These are phyloP conservation scores for Narthecium ossifragum DNA, from an alignment of 106 monocot species.

Conservation along the genomic window DNA sequence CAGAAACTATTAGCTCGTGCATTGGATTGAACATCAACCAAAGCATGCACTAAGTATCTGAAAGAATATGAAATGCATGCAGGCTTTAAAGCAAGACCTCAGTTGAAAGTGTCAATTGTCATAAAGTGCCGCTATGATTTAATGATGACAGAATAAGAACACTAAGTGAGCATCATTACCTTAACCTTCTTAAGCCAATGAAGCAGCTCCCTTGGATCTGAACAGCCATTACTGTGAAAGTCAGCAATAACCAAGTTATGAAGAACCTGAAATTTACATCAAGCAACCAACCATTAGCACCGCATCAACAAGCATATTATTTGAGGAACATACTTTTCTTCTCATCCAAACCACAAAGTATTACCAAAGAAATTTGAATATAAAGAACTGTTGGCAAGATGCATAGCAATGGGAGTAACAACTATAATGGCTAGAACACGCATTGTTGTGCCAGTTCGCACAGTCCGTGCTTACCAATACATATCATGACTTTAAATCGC, in stretches of 20 bases:
- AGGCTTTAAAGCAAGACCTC: too few relatives aligned
- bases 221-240: constrained; percentile 46
- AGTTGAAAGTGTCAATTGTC: too few relatives aligned
- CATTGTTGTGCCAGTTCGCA: background rate
- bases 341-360: background rate
- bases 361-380: background rate
- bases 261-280: constrained; percentile 70
- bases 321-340: background rate
- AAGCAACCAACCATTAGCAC: too few relatives aligned
- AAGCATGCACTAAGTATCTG: background rate
- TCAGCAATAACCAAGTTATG: constrained; percentile 75
- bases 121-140: too few relatives aligned
- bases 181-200: constrained; percentile 47
- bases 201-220: constrained; percentile 56
- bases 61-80: background rate
- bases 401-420: background rate
- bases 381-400: too few relatives aligned
- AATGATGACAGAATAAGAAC: too few relatives aligned
- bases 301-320: background rate
- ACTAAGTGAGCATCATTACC: constrained; percentile 8
- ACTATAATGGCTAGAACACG: background rate
- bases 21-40: too few relatives aligned
- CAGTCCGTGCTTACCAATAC: too few relatives aligned
- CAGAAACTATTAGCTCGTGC: background rate
- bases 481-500: too few relatives aligned